Percentiles rank a stretch among this genome's conserved stretches.
phyloP scores from a whole-genome alignment of 2,329 filamentous ascomycete genomes.

The Ophiostoma himal-ulmi region DNA sequence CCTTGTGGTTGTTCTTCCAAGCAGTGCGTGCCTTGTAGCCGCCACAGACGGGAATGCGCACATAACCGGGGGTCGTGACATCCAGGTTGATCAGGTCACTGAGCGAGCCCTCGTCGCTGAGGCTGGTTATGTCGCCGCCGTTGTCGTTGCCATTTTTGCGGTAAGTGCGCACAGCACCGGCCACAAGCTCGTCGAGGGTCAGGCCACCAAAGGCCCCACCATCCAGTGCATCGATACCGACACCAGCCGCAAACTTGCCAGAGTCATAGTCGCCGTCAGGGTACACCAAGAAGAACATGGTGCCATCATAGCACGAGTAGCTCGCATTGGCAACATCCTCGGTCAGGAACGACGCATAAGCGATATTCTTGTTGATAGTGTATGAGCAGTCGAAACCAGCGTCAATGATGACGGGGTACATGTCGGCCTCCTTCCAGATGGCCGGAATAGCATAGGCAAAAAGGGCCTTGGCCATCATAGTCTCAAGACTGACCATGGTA shows the following conservation, averaged over 20 bases:
- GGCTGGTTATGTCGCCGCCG: conserved; percentile 28
- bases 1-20: conserved; percentile 31
- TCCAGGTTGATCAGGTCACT: conserved; percentile 30
- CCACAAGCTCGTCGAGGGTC: conserved; percentile 30
- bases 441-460: conserved; percentile 2
- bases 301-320: not conserved
- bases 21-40: conserved; percentile 29
- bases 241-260: not conserved
- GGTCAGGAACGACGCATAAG: not conserved
- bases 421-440: not conserved
- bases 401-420: conserved; percentile 3
- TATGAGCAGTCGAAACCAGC: not conserved
- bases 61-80: conserved; percentile 35
- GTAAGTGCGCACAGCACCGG: conserved; percentile 31
- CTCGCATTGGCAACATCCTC: not conserved
- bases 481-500: not conserved
- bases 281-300: conserved; percentile 9
- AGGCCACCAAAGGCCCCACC: conserved; percentile 28
- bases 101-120: conserved; percentile 27
- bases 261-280: not conserved
- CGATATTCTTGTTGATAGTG: not conserved
- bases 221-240: conserved; percentile 1
- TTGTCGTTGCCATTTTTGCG: conserved; percentile 33
- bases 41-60: conserved; percentile 38
- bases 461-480: not conserved